Evolutionary conservation across 1,284 basidiomycete species (phyloP), one percentile per base, ranked within the genome.

Genomic region (Ustilago bromivora): DNA sequence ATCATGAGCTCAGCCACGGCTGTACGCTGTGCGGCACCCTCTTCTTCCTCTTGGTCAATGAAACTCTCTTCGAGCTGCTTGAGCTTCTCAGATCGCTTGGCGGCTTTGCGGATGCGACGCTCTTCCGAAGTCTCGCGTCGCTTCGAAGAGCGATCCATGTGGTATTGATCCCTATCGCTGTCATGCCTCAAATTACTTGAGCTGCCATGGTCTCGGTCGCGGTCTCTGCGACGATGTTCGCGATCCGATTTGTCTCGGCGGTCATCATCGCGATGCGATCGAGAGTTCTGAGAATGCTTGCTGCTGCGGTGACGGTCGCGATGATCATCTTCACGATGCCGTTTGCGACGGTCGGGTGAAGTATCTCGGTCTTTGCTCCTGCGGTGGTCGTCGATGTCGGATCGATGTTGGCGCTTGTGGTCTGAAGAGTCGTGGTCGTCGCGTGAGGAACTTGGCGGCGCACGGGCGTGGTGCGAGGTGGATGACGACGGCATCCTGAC

Each of bases 1-100:
- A 85, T 76, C 43, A 82, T 72, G 43, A 81, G 76, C 46, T 85
- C 84, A 4, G 84, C 84, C 11, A 79, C 82, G 7, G 75, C 74
- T 15, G 81, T 77, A 12, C 83, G 61, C 49, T 79, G 71, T 6
- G 72, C 81, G 12, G 76, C 81, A 3, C 57, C 73, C 15, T 68
- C 66, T 23, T 68, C 63, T 19, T 79, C 74, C 23, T 79, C 77
- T 28, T 28, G 23, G 34, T 76, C 60, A 12, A 63, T 19, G n/a
- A 65, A 57, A 19, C 43, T 60, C 9, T 75, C 69, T 28, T 79
- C 75, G 40, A 76, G 62, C 57, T 68, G 46, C 41, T 66, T 60
- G 12, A 68, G 49, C 55, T 73, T 75, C 31, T 71, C 57, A 12
- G 78, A 66, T n/a, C 78, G 69, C 53, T 80, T 79, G 17, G 76